Evolutionary conservation across 192 early-diverging fungal genomes (phyloP), one percentile per base, ranked within the genome.

Genomic region (Podila epigama): DNA sequence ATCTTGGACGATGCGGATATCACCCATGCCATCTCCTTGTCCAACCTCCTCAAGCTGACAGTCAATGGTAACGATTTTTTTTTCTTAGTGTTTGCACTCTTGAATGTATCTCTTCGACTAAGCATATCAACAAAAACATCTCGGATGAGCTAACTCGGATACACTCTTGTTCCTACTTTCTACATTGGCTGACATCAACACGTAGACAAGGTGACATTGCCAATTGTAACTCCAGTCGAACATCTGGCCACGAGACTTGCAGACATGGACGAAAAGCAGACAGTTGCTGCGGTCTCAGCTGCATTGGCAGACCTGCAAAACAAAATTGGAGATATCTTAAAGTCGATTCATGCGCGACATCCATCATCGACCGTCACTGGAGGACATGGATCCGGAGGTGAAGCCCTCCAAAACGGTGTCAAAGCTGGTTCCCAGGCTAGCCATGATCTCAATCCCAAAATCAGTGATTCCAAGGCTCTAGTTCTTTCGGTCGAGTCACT

Each of bases 1-100:
- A 64, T 86, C n/a, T 41, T 60, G 59, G 85, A 86, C 64, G 85
- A 86, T 66, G 63, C 73, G 9, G 85, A 86, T 59, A 84, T 86
- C 41, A 75, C 69, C 10, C 77, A 82, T 42, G 85, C 85, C 8
- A 79, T 82, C 40, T 82, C 83, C 28, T 56, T 81, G 6, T 81
- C 75, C 18, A 84, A 60, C 32, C 50, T 86, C 5, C 44, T 86
- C 16, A 86, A 84, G 58, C 58, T 86, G 4, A 84, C 79, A 3
- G 79, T 86, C 12, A 75, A 70, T 51, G 83, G 81, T 60, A 68
- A 63, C 61, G 64, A 20, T 20, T 16, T 32, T 56, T 56, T 56
- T 56, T 27, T 56, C 34, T 3, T 56, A 12, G 13, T 32, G 29
- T 56, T 56, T 32, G 13, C 34, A 1, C 34, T 56, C 27, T 58